These are phyloP conservation scores for Ambrosia artemisiifolia DNA, from an alignment of 129 eudicot genomes.

Conservation along the genomic window DNA sequence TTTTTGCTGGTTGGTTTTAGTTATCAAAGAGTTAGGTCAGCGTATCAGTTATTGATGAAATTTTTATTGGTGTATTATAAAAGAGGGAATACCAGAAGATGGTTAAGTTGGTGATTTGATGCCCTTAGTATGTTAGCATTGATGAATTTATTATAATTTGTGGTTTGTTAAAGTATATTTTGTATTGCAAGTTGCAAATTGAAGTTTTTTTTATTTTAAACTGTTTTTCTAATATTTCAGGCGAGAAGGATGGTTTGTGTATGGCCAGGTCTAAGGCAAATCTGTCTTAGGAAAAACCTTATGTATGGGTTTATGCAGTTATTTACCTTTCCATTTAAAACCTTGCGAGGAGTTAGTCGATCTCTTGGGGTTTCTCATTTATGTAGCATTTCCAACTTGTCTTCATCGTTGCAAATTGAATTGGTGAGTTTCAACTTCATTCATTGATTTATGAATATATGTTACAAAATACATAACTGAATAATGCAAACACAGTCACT, in stretches of 20 bases:
- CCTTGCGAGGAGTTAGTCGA: slow-evolving; percentile 66
- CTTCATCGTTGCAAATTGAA: slow-evolving; percentile 74
- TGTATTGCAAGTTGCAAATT: slow-evolving; percentile 8
- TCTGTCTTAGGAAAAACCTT: slow-evolving; percentile 70
- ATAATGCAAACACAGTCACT: not conserved
- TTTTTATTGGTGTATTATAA: not conserved
- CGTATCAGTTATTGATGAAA: slow-evolving; percentile 3
- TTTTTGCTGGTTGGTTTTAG: slow-evolving; percentile 15
- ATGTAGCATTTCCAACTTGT: slow-evolving; percentile 66
- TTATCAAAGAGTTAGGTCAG: slow-evolving; percentile 27
- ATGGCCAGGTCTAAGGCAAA: slow-evolving; percentile 86
- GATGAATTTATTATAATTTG: not conserved
- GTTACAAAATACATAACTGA: not conserved
- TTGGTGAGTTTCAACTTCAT: slow-evolving; percentile 48
- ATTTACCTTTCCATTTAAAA: slow-evolving; percentile 79
- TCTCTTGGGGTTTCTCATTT: slow-evolving; percentile 68
- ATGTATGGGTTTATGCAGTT: slow-evolving; percentile 76
- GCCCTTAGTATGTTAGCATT: not conserved
- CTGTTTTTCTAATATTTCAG: slow-evolving; percentile 32
- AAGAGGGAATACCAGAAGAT: slow-evolving; percentile 9
- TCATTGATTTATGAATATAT: not conserved
- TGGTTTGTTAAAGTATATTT: not conserved
- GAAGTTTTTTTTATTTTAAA: not conserved
- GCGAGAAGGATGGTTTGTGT: slow-evolving; percentile 62
- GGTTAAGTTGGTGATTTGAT: not conserved